A percentile compares a stretch with the other conserved stretches of the same genome.
Conservation (phyloP, 2,329 filamentous ascomycete species). For the Hirsutella thompsonii region DNA sequence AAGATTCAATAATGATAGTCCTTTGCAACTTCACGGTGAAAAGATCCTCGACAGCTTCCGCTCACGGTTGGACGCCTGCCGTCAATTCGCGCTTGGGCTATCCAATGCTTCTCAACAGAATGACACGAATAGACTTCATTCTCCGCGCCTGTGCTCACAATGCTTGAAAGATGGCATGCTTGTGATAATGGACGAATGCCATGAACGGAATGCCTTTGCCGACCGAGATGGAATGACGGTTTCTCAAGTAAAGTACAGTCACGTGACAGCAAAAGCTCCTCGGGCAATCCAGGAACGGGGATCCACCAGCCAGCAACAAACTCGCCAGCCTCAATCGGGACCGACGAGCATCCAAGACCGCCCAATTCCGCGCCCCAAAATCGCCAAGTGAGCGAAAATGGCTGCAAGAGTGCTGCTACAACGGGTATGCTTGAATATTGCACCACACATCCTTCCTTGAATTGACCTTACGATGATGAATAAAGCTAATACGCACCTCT, state of each 20-base stretch:
- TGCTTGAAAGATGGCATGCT: too few species aligned
- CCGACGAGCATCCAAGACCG: constrained; percentile 7
- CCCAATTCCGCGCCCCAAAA: constrained; percentile 12
- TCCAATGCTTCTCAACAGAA: too few species aligned
- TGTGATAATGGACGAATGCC: too few species aligned
- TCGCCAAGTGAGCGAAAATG: constrained; percentile 37
- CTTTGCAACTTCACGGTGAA: too few species aligned
- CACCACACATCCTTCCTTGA: constrained; percentile 4
- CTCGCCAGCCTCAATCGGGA: neutral
- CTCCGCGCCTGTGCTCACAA: too few species aligned
- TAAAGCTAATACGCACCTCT: neutral
- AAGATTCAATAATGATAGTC: too few species aligned
- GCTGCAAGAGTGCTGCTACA: constrained; percentile 46
- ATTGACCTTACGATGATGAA: constrained; percentile 11
- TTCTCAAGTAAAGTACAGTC: neutral
- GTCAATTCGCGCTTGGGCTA: too few species aligned
- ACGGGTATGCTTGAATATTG: constrained; percentile 30
- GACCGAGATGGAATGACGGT: constrained; percentile 1
- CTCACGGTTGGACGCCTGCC: too few species aligned
- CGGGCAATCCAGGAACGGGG: constrained; percentile 5
- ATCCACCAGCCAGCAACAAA: constrained; percentile 3
- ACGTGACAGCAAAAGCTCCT: constrained; percentile 3
- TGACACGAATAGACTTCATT: too few species aligned
- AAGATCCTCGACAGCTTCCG: too few species aligned
- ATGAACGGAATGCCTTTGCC: too few species aligned